Conservation (phyloP, 805 yeast species). For the Nakazawaea ishiwadae region DNA sequence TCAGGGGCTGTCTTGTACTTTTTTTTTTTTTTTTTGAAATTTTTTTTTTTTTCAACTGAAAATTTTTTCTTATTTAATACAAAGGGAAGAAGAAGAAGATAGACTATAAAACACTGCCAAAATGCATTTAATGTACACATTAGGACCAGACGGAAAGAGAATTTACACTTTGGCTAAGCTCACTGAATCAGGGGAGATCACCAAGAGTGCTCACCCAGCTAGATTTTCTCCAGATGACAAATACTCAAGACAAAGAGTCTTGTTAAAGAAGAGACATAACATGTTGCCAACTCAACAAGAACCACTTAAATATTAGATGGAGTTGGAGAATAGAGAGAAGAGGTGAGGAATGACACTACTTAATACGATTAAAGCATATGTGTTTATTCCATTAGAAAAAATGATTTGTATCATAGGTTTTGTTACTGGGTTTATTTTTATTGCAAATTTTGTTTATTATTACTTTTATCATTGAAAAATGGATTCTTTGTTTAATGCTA, state of each 20-base stretch:
- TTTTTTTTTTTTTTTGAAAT: not conserved
- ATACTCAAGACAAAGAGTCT: slow-evolving; percentile 98
- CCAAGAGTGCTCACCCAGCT: slow-evolving; percentile 99
- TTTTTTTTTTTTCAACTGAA: not conserved
- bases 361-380: too few species aligned
- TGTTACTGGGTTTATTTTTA: not conserved
- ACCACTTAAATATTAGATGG: slow-evolving; percentile 6
- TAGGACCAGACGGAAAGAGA: slow-evolving; percentile 93
- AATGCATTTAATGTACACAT: slow-evolving; percentile 99
- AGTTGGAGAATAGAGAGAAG: not conserved
- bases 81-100: not conserved
- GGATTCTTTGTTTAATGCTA: too few species aligned
- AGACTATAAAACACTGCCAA: slow-evolving; percentile 16
- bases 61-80: not conserved
- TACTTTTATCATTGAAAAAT: too few species aligned
- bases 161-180: slow-evolving; percentile 83
- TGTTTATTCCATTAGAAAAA: too few species aligned
- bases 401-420: not conserved
- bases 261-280: slow-evolving; percentile 90
- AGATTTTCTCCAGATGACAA: slow-evolving; percentile 99
- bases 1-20: not conserved
- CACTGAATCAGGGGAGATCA: slow-evolving; percentile 86
- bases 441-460: too few species aligned
- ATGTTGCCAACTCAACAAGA: slow-evolving; percentile 79
- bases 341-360: not conserved